Base-by-base conservation (phyloP, 129 eudicot genomes). In the Silybum marianum region DNA sequence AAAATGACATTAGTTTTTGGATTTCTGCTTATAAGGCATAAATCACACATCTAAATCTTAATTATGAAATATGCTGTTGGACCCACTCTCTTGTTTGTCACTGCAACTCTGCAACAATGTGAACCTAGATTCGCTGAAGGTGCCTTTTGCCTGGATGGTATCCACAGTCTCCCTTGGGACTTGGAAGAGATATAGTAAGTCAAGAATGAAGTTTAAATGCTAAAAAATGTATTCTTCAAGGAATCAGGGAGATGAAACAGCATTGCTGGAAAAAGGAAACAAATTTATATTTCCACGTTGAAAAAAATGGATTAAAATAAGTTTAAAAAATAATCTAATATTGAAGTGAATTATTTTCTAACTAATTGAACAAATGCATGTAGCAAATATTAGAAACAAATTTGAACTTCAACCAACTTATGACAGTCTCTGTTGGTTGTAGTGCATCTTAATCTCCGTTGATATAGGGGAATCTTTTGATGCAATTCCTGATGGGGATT, bases 21-120 rank as follows among this genome's bases (percentile, higher is more conserved):
- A 26, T 38, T 65, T 26, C 66, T 78, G 67, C 51, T 79, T 28
- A n/a, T 11, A 69, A 79, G 76, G 60, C 39, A 71, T 54, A 34
- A 19, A 71, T 11, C 62, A 80, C 40, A 48, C 51, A 65, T 65
- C 30, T 65, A 65, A 23, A 65, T 65, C 69, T 65, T 19, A 22
- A 19, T 22, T 65, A 18, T 58, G 66, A 58, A 58, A 58, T 58
- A 58, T 58, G 28, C 16, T 22, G 1, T 22, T 65, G 69, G 30
- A 65, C 69, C 69, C 69, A 19, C 69, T 65, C 69, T 22, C 69
- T 28, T 65, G 13, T 65, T 63, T 65, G 69, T 9, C 26, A 65
- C 13, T 19, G 69, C 69, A 65, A 19, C 6, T 1, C 5, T 19
- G 30, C 69, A 22, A 19, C 6, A 7, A 65, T 65, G 30, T 65